These are phyloP conservation scores for Moricandia arvensis DNA, from an alignment of 345 rosid genomes.

Conservation along the genomic window DNA sequence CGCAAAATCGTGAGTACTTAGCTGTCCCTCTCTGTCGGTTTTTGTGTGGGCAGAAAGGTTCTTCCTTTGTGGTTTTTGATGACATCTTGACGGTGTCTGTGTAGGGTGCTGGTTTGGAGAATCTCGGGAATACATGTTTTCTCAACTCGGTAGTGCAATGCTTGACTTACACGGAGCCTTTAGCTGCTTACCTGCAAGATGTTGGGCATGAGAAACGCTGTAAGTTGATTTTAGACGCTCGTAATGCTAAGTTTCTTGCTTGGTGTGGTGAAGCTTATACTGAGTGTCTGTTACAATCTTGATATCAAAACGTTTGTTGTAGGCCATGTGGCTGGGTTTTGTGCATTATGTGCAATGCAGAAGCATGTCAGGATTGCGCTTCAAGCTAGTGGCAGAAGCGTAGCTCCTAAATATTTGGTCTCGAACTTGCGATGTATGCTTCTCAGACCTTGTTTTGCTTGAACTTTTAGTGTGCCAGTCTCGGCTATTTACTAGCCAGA, in stretches of 20 bases:
- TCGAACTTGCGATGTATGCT: conserved; percentile 90
- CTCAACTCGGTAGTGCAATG: conserved; percentile 95
- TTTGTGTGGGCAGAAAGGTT: neutral
- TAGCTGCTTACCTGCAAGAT: conserved; percentile 83
- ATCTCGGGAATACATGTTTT: conserved; percentile 98
- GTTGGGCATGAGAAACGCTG: conserved; percentile 79
- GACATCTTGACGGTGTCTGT: conserved; percentile 7
- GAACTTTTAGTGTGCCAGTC: neutral
- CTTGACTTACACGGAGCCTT: conserved; percentile 90
- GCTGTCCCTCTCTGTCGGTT: neutral
- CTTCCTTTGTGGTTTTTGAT: neutral
- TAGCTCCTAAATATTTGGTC: conserved; percentile 85
- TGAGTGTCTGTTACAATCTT: neutral
- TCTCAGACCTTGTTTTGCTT: conserved; percentile 24
- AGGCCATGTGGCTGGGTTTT: conserved; percentile 91
- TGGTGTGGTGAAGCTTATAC: too few relatives aligned
- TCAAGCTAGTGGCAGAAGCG: conserved; percentile 65
- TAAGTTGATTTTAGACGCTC: conserved; percentile 41
- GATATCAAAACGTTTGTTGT: conserved; percentile 37
- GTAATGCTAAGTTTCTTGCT: neutral
- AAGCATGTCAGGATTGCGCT: conserved; percentile 85
- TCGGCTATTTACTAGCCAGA: neutral
- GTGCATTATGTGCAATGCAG: conserved; percentile 97
- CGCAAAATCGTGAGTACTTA: conserved; percentile 71
- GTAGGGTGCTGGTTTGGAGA: conserved; percentile 95